phyloP scores from a whole-genome alignment of 208 protist species.

The Histomonas meleagridis region DNA sequence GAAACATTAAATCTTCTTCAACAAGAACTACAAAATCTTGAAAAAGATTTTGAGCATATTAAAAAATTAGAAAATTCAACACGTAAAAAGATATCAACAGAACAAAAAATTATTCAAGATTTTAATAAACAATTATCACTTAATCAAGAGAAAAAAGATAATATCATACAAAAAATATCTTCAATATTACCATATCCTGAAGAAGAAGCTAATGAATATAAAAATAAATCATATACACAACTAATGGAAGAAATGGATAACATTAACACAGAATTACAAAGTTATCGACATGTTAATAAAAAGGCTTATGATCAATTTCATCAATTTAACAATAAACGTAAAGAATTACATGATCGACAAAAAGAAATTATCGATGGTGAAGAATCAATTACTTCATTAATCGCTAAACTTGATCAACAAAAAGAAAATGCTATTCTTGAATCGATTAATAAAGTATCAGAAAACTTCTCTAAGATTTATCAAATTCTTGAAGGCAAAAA shows the following conservation, averaged over 20 bases:
- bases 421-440: not conserved
- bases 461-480: not conserved
- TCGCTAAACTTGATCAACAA: not conserved
- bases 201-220: not conserved
- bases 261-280: not conserved
- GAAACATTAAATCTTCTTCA: not conserved
- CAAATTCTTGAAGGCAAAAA: not conserved
- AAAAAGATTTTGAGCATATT: not conserved
- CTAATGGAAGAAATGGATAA: not conserved
- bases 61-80: no score
- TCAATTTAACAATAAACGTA: not conserved
- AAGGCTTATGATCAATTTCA: conserved; percentile 31
- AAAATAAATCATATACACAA: not conserved
- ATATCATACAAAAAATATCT: not conserved
- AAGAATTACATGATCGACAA: not conserved
- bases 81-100: not conserved
- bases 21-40: not conserved
- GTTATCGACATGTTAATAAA: not conserved
- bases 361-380: not conserved
- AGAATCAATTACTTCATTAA: not conserved
- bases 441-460: not conserved
- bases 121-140: not conserved
- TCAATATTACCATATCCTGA: not conserved
- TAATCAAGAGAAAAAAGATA: no score
- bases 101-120: not conserved